Conservation (phyloP, 495 filamentous ascomycete species). For the Aspergillus sclerotiicarbonarius region DNA sequence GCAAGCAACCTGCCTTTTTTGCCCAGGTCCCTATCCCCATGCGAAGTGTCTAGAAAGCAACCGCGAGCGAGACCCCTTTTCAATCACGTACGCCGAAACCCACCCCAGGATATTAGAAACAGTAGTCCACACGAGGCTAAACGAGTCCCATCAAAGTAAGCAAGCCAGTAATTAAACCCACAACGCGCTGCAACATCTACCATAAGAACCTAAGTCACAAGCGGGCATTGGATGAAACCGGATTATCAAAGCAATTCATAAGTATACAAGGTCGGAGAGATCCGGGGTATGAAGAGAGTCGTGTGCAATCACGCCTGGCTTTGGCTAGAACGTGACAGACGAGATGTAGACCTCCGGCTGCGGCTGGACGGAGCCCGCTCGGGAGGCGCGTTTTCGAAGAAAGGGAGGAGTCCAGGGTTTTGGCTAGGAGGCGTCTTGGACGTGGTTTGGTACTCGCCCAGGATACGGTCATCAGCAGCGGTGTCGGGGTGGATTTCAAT, state of each 20-base stretch:
- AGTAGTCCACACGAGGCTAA: constrained; percentile 1
- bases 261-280: not conserved
- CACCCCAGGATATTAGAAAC: constrained; percentile 1
- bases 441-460: constrained; percentile 43
- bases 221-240: not conserved
- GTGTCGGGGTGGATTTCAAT: constrained; percentile 59
- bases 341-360: constrained; percentile 38
- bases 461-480: constrained; percentile 51
- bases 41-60: constrained; percentile 3
- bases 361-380: constrained; percentile 38
- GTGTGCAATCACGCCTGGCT: constrained; percentile 23
- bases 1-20: not conserved
- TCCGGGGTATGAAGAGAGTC: not conserved
- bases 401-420: constrained; percentile 51
- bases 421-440: constrained; percentile 58
- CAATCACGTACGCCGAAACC: constrained; percentile 8
- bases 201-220: not conserved
- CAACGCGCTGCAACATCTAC: not conserved
- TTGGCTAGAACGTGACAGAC: constrained; percentile 39
- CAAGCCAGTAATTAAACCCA: not conserved
- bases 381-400: constrained; percentile 46
- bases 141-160: not conserved
- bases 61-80: constrained; percentile 5
- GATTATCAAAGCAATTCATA: not conserved
- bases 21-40: constrained; percentile 1